Conservation (phyloP, 176 grass and related monocot species). For the Musa beccarii region DNA sequence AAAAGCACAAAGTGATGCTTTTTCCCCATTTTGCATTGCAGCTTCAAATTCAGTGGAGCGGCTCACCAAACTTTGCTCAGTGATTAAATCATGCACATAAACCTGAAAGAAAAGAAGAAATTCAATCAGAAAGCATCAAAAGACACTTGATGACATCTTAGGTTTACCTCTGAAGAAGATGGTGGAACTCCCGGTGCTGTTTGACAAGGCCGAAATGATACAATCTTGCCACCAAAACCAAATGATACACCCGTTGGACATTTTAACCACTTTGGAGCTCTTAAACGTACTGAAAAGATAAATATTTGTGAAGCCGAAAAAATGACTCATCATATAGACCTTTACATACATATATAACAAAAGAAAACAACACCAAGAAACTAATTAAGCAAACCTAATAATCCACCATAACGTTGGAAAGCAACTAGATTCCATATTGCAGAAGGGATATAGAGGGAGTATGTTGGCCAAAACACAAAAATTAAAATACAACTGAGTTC, state of each 20-base stretch:
- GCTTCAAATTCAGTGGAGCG: constrained; percentile 94
- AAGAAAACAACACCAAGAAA: neutral
- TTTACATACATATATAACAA: neutral
- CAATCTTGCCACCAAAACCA: constrained; percentile 88
- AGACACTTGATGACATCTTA: neutral
- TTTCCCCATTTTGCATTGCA: constrained; percentile 80
- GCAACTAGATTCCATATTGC: neutral
- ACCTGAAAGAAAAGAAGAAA: constrained; percentile 39
- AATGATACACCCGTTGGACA: constrained; percentile 79
- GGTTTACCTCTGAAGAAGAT: constrained; percentile 60
- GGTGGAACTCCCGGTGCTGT: constrained; percentile 35
- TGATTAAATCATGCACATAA: constrained; percentile 82
- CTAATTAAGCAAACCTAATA: neutral
- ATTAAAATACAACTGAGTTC: no score
- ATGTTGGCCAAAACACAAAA: neutral
- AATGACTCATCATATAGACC: constrained; percentile 1
- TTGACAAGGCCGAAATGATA: constrained; percentile 53
- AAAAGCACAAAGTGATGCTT: constrained; percentile 59
- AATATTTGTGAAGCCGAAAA: constrained; percentile 6
- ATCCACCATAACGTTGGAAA: neutral
- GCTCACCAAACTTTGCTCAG: constrained; percentile 76
- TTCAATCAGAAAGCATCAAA: constrained; percentile 15
- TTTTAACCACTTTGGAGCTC: constrained; percentile 97
- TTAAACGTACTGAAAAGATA: constrained; percentile 54
- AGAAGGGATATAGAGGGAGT: neutral